Percentiles rank a stretch among this genome's conserved stretches.
These are phyloP conservation scores for Phylloporus rhodoxanthus DNA, from an alignment of 768 basidiomycete species.

Conservation along the genomic window DNA sequence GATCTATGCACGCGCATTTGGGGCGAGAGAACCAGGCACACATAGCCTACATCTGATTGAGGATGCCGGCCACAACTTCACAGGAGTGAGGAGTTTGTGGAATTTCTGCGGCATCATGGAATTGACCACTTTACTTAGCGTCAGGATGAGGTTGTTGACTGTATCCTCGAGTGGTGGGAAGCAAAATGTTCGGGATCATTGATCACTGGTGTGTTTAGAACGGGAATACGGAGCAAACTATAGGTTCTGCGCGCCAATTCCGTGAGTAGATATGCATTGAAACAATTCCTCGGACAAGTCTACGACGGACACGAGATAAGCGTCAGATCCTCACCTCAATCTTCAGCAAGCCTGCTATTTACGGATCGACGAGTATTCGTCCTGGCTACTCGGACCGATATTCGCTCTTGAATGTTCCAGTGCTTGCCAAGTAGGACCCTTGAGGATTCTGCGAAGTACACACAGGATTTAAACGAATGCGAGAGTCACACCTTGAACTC, in stretches of 20 bases:
- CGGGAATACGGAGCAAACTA: slow-evolving; percentile 47
- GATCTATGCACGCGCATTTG: slow-evolving; percentile 60
- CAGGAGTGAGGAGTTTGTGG: slow-evolving; percentile 36
- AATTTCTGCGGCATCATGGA: not conserved
- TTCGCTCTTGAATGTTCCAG: too few species aligned
- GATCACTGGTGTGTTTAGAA: slow-evolving; percentile 58
- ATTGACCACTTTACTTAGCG: slow-evolving; percentile 31
- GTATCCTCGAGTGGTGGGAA: slow-evolving; percentile 66
- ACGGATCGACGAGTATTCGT: not conserved
- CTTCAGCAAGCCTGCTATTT: not conserved
- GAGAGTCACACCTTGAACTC: too few species aligned
- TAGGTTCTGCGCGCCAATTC: slow-evolving; percentile 19
- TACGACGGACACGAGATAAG: too few species aligned
- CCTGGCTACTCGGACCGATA: not conserved
- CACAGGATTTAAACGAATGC: too few species aligned
- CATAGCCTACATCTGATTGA: slow-evolving; percentile 68
- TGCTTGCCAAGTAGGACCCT: too few species aligned
- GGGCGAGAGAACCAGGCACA: slow-evolving; percentile 55
- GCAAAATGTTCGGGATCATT: slow-evolving; percentile 41
- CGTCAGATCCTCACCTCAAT: not conserved
- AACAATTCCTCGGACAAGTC: too few species aligned
- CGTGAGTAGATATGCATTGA: not conserved
- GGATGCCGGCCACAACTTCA: slow-evolving; percentile 75
- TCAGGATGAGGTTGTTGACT: slow-evolving; percentile 61
- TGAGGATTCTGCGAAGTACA: too few species aligned